Evolutionary conservation across 176 grass and related monocot species (phyloP).

Genomic region (Tuctoria greenei): DNA sequence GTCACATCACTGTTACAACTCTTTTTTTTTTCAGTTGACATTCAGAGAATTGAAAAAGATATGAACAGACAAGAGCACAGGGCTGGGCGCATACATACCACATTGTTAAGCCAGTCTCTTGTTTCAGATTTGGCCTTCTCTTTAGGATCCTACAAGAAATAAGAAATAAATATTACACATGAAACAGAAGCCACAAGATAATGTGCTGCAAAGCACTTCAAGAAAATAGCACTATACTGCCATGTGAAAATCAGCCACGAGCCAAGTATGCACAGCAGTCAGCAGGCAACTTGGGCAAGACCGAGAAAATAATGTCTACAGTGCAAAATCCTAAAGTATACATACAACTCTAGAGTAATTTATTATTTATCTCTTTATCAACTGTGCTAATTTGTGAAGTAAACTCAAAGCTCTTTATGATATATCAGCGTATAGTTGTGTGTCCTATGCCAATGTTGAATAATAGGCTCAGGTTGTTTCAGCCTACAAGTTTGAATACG

Average conservation of each 20-base stretch:
- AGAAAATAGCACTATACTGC: conserved; percentile 14
- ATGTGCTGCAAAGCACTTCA: conserved; percentile 12
- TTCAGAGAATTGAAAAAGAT: neutral
- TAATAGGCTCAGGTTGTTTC: neutral
- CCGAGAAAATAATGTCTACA: neutral
- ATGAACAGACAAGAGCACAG: conserved; percentile 6
- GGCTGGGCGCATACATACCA: conserved; percentile 56
- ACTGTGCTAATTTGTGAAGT: conserved; percentile 1
- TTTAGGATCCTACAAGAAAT: conserved; percentile 74
- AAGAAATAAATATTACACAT: conserved; percentile 25
- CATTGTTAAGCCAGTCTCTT: conserved; percentile 94
- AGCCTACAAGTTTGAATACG: neutral
- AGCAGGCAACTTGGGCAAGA: neutral
- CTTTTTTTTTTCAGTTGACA: neutral
- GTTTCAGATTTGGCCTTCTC: conserved; percentile 99
- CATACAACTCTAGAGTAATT: neutral
- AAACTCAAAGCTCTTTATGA: neutral
- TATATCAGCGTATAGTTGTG: neutral
- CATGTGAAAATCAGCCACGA: neutral
- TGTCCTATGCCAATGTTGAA: neutral
- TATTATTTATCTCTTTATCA: neutral
- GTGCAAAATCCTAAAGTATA: neutral
- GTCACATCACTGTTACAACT: neutral
- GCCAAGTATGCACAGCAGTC: neutral
- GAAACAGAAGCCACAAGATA: neutral